Base-by-base conservation (phyloP, 1,284 basidiomycete species). In the Microbotryomycetes sp. region DNA sequence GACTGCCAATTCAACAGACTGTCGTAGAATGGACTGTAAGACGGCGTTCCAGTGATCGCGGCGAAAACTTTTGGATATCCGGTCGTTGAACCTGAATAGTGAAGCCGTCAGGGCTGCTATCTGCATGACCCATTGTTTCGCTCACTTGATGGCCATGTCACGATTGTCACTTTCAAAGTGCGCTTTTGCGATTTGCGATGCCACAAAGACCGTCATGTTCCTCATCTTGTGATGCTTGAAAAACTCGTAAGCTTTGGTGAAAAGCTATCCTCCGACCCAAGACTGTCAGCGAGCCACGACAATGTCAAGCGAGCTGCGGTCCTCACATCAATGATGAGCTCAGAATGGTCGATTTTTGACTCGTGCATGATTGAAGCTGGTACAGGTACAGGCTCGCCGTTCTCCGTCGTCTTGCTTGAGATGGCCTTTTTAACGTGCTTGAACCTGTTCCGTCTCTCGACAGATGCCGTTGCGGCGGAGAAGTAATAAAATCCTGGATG, bases 401-500 rank as follows among this genome's bases (percentile, higher is more conserved):
- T n/a, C 49, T 62, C 54, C 31, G 48, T 55, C 49, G 63, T 65
- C 69, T 66, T 11, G 67, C 66, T 7, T 52, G 49, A 24, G 62
- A 23, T 13, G 48, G 60, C 27, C 26, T 29, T 45, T 31, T 52
- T 59, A 62, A 82, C 80, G 18, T 78, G 78, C 56, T 86, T 70
- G 73, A 86, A 93, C 23, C 84, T 79, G 64, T 82, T 79, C 54
- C 85, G 78, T 30, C 92, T 79, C 65, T 83, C 79, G 67, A 91
- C 85, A 0, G 89, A 89, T 71, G 88, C 91, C 51, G 81, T 80
- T 0, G 89, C 92, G 0, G 90, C 88, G 75, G 87, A 84, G 72
- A 90, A 89, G 73, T 90, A 94, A 72, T 93, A 94, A 75, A 86
- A 89, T 0, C 90, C 91, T 0, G 91, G 87, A 72, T 92, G 89